Conservation (phyloP, 495 filamentous ascomycete species). For the Aspergillus mulundensis region DNA sequence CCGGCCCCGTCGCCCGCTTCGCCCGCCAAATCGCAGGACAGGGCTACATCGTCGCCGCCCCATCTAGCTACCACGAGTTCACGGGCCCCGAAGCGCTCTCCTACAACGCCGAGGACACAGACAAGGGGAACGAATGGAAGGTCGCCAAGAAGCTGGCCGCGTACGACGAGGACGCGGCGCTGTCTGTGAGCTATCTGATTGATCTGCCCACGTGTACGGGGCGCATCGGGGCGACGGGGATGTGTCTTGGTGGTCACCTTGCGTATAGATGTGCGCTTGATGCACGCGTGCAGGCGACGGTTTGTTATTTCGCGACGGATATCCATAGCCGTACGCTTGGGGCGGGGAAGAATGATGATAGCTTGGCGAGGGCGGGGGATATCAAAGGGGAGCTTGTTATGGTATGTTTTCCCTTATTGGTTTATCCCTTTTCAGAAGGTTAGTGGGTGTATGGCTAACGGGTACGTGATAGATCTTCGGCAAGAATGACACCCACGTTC, state of each 20-base stretch:
- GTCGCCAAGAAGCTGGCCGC: slow-evolving; percentile 79
- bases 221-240: slow-evolving; percentile 80
- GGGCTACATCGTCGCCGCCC: slow-evolving; percentile 89
- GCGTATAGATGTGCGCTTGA: slow-evolving; percentile 82
- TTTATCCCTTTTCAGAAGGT: too few species aligned
- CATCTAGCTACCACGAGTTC: slow-evolving; percentile 91
- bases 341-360: slow-evolving; percentile 63
- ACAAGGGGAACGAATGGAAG: slow-evolving; percentile 83
- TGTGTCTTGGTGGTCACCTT: slow-evolving; percentile 94
- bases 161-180: slow-evolving; percentile 81
- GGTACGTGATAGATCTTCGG: slow-evolving; percentile 61
- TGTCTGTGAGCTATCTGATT: slow-evolving; percentile 71
- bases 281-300: slow-evolving; percentile 65
- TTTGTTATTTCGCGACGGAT: slow-evolving; percentile 93
- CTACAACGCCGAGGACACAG: slow-evolving; percentile 86
- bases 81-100: slow-evolving; percentile 76
- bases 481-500: slow-evolving; percentile 85
- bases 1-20: slow-evolving; percentile 86
- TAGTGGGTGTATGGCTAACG: neutral
- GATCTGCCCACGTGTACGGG: slow-evolving; percentile 78
- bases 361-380: slow-evolving; percentile 58
- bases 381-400: slow-evolving; percentile 76
- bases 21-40: slow-evolving; percentile 89
- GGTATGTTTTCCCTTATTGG: slow-evolving; percentile 35
- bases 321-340: slow-evolving; percentile 76